phyloP scores from a whole-genome alignment of 2,329 filamentous ascomycete species.

The Xylaria sp. region DNA sequence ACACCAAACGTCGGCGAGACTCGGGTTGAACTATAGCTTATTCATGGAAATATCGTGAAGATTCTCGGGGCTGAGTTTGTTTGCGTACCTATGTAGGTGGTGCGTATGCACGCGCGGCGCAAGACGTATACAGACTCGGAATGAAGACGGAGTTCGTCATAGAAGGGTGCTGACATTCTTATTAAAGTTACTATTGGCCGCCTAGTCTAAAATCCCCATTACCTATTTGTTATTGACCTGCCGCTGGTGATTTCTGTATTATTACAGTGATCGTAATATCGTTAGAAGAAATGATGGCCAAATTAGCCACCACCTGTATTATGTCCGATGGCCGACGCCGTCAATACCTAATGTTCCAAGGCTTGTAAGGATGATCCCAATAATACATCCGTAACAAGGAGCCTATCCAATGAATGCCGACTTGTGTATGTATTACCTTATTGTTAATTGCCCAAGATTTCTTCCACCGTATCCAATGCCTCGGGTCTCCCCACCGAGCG shows the following conservation, averaged over 20 bases:
- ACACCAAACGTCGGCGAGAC: not conserved
- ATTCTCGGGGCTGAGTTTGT: not conserved
- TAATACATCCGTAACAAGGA: not conserved
- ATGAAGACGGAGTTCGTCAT: not conserved
- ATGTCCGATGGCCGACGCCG: not conserved
- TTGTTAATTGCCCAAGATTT: not conserved
- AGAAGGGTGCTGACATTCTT: not conserved
- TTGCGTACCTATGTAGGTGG: not conserved
- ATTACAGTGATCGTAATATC: constrained; percentile 22
- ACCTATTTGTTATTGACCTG: constrained; percentile 7
- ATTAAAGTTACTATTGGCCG: constrained; percentile 6
- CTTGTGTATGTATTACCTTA: not conserved
- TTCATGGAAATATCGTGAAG: not conserved
- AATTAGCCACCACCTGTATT: constrained; percentile 2
- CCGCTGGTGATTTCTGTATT: constrained; percentile 9
- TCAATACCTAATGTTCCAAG: not conserved
- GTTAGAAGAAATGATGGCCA: constrained; percentile 5
- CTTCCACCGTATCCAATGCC: not conserved
- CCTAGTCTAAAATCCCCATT: constrained; percentile 16
- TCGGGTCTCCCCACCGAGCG: not conserved
- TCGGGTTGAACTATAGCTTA: not conserved
- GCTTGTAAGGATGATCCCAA: not conserved
- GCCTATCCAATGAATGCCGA: not conserved
- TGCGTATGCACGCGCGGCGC: not conserved
- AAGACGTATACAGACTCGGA: not conserved